These are phyloP conservation scores for Citrus inodora DNA, from an alignment of 345 rosid genomes.

Conservation along the genomic window DNA sequence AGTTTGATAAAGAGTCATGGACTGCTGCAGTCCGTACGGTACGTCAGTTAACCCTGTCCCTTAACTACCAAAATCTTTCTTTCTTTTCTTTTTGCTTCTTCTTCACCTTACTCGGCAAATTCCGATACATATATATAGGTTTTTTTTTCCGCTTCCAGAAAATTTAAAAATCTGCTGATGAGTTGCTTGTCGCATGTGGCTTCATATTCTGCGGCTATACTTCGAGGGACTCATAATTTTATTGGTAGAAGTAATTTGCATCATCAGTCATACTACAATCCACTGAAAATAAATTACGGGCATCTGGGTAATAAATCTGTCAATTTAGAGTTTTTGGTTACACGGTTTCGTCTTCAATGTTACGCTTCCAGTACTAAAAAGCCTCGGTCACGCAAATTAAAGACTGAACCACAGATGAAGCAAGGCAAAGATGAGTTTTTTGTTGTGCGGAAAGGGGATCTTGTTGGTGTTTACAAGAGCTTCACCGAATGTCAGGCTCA, in stretches of 20 bases:
- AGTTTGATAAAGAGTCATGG: background rate
- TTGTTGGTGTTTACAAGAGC: conserved; percentile 69
- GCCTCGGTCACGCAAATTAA: conserved; percentile 23
- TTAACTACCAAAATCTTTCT: background rate
- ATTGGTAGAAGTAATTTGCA: conserved; percentile 21
- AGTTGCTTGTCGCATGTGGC: conserved; percentile 51
- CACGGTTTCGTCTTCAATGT: conserved; percentile 38
- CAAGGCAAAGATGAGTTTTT: conserved; percentile 67
- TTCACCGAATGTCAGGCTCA: conserved; percentile 77
- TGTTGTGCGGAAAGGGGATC: conserved; percentile 83
- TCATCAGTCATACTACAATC: conserved; percentile 22
- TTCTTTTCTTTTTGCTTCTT: background rate
- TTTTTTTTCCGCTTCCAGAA: background rate
- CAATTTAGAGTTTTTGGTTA: conserved; percentile 23
- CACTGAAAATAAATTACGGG: conserved; percentile 21
- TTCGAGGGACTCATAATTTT: conserved; percentile 37
- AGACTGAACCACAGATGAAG: conserved; percentile 28
- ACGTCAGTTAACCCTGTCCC: background rate
- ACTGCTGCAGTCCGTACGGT: background rate
- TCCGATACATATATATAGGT: background rate
- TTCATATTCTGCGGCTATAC: conserved; percentile 42
- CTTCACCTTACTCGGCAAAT: too few relatives aligned
- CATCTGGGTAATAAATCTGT: conserved; percentile 20
- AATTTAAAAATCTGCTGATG: conserved; percentile 32
- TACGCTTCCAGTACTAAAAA: conserved; percentile 41